Base-by-base conservation (phyloP, 805 yeast species). In the Ogataea philodendri region DNA sequence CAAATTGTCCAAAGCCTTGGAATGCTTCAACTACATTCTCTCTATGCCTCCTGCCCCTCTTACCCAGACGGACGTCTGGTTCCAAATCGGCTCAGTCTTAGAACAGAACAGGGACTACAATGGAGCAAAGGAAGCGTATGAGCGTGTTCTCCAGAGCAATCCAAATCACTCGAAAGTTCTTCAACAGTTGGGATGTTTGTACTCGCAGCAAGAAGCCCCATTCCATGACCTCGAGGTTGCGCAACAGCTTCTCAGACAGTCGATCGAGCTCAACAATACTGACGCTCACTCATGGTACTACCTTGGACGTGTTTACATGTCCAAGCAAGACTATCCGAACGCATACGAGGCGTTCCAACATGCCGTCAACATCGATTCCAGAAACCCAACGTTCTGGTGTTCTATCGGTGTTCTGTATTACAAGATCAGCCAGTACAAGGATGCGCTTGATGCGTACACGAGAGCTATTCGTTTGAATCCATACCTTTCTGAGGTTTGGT, bases 321-420 rank as follows among this genome's bases (percentile, higher is more conserved):
- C 95, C 24, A 78, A 90, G 54, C 88, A 85, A 47, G 96, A 90
- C 60, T 93, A 88, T 66, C 83, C 93, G 42, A 88, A 93, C 32
- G 97, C 98, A 2, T 93, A 90, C 63, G 97, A 93, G 57, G 94
- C 97, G 0, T 93, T 90, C 75, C 98, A 93, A 66, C 97, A 89
- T 60, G 97, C 97, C 9, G 98, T 93, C 41, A 93, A 93, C 61
- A 76, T 96, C 45, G 97, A 93, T 62, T 83, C 95, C 23, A 76
- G 97, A 59, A 93, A 93, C 61, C 97, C 98, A 39, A 93, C 97
- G 1, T 93, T 93, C 69, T 93, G 98, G 98, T 84, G 94, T 51
- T 81, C 89, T 21, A 84, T 84, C 54, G 98, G 98, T 59, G 98
- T 93, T 10, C 71, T 93, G 40, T 93, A 93, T 65, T 93, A 90